Conservation (phyloP, 441 rosid species). For the Viola pubescens region DNA sequence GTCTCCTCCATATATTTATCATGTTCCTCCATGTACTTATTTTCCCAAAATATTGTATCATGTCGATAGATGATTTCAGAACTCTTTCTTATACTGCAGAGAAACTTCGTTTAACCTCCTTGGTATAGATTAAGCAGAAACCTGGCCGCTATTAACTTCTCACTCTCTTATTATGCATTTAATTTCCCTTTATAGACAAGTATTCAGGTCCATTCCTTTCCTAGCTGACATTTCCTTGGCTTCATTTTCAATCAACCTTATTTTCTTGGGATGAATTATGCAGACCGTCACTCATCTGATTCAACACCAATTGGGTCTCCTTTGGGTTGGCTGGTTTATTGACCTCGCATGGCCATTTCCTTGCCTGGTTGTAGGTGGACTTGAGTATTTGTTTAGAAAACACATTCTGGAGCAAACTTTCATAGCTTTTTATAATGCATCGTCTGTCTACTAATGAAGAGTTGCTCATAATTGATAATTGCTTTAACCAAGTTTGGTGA, state of each 20-base stretch:
- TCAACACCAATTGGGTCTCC: neutral
- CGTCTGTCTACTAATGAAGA: neutral
- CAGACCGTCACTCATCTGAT: no score
- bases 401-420: neutral
- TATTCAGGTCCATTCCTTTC: no score
- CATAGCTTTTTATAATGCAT: neutral
- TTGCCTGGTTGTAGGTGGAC: neutral
- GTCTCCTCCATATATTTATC: constrained; percentile 22
- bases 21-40: neutral
- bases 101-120: no score
- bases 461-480: neutral
- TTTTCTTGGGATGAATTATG: no score
- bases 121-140: no score
- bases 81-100: no score
- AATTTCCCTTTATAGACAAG: no score
- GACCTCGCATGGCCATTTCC: neutral
- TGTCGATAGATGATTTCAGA: neutral
- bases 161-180: neutral
- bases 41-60: neutral
- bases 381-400: no score
- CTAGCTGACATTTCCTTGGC: no score
- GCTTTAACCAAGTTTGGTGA: neutral
- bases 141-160: neutral
- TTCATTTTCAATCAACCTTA: no score
- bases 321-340: constrained; percentile 1